Conservation (phyloP, 768 basidiomycete genomes). For the Sarcodon sp. region DNA sequence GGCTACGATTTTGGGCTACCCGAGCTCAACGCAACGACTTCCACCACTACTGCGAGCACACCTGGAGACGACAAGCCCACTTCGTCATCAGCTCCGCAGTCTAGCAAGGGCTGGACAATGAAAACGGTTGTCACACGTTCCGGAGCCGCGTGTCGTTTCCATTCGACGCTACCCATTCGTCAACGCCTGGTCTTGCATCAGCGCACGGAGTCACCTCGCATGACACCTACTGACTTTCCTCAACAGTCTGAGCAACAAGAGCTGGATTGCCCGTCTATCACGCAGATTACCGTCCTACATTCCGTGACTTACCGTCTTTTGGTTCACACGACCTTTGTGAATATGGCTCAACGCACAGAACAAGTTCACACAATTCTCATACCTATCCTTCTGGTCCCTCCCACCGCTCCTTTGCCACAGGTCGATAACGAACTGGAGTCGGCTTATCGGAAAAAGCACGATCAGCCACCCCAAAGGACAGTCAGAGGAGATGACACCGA, state of each 20-base stretch:
- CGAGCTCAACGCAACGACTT: constrained; percentile 7
- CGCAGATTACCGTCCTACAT: constrained; percentile 76
- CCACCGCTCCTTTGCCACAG: constrained; percentile 69
- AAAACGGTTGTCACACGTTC: constrained; percentile 55
- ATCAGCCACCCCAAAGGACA: constrained; percentile 63
- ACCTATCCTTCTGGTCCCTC: constrained; percentile 61
- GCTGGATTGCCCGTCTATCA: constrained; percentile 60
- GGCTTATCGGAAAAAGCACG: constrained; percentile 83
- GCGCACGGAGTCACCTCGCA: constrained; percentile 17
- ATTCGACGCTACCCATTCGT: constrained; percentile 58
- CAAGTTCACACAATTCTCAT: constrained; percentile 50
- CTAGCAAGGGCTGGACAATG: neutral
- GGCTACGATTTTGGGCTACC: constrained; percentile 14
- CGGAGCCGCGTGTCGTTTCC: constrained; percentile 88
- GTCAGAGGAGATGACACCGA: constrained; percentile 59
- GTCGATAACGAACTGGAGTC: constrained; percentile 58
- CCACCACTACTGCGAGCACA: neutral
- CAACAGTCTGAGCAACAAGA: constrained; percentile 37
- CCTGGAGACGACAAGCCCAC: constrained; percentile 3
- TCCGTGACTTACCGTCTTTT: constrained; percentile 67
- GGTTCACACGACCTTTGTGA: constrained; percentile 67
- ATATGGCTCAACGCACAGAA: constrained; percentile 56
- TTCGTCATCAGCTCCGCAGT: neutral
- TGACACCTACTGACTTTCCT: constrained; percentile 27
- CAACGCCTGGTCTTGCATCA: constrained; percentile 76